Evolutionary conservation across 106 monocot species (phyloP), one percentile per base, ranked within the genome.

Genomic region (Dioscorea dumetorum): DNA sequence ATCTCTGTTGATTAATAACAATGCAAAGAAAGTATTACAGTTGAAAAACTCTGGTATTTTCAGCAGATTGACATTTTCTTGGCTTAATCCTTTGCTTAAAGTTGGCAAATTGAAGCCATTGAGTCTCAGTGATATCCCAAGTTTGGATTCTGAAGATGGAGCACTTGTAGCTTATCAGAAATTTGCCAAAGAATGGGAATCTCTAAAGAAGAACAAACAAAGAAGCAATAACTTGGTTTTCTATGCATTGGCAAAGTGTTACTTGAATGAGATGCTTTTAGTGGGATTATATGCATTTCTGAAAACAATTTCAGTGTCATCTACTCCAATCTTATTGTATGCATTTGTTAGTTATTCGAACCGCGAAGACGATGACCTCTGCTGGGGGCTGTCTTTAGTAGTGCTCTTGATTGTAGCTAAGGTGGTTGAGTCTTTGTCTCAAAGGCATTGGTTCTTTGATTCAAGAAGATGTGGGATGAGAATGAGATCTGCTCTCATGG

Each of bases 381-480:
- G 18, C 9, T 34, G 48, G 12, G 93, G 86, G 11, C 5, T 83
- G 31, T 20, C 65, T 19, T 68, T 93, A 13, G 72, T 86, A 19
- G 60, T 33, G 16, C 78, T 59, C 17, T 66, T 93, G 60, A 52
- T 83, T 11, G 13, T 70, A 8, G 33, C 64, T 11, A 89, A 86
- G 69, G 19, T 81, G 5, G 68, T 78, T 7, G 93, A 93, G 32
- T 89, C 93, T n/a, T 58, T 93, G 33, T 89, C 89, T 24, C 93
- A 93, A 51, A 76, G 93, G 77, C 93, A 89, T 69, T 86, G 88
- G 83, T 89, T 73, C 70, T 93, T 93, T 60, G 73, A 74, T 56
- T 83, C 89, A 1, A 81, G 89, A 59, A 73, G 83, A 60, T 68
- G 34, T 18, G 93, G 93, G 5, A 79, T 93, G 86, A 70, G 83